Conservation (phyloP, 2,329 filamentous ascomycete genomes). For the Alternaria sp. region DNA sequence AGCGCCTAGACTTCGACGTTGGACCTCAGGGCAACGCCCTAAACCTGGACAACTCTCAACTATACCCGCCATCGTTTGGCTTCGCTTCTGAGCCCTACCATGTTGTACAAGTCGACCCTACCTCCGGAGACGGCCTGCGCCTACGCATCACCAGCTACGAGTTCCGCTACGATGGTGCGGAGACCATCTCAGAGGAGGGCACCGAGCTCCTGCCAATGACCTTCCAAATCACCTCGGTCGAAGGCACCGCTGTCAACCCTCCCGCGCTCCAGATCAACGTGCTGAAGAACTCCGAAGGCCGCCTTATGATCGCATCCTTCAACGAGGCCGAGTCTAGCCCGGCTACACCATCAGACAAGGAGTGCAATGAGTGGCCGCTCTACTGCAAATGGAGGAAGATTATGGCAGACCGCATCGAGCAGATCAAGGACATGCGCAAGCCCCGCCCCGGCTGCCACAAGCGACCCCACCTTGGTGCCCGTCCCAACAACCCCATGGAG, state of each 20-base stretch:
- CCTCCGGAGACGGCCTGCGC: slow-evolving; percentile 35
- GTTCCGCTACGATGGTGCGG: slow-evolving; percentile 45
- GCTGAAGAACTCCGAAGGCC: slow-evolving; percentile 47
- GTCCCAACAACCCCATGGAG: slow-evolving; percentile 40
- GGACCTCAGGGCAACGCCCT: slow-evolving; percentile 42
- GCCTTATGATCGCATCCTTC: slow-evolving; percentile 51
- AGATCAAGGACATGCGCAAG: slow-evolving; percentile 46
- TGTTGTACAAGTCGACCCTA: slow-evolving; percentile 45
- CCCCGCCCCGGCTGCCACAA: slow-evolving; percentile 46
- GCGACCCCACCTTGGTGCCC: slow-evolving; percentile 29
- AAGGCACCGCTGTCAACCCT: slow-evolving; percentile 40
- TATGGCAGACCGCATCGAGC: slow-evolving; percentile 46
- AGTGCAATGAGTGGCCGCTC: slow-evolving; percentile 49
- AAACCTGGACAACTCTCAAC: slow-evolving; percentile 46
- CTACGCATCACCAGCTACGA: slow-evolving; percentile 49
- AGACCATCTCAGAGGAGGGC: slow-evolving; percentile 48
- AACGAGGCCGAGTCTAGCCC: slow-evolving; percentile 32
- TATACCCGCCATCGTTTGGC: slow-evolving; percentile 50
- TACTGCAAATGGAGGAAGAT: slow-evolving; percentile 55
- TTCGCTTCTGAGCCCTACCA: slow-evolving; percentile 41
- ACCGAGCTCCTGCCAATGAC: slow-evolving; percentile 51
- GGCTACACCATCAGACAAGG: slow-evolving; percentile 32
- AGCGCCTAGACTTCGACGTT: slow-evolving; percentile 51
- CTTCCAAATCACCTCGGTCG: slow-evolving; percentile 47
- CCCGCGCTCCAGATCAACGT: slow-evolving; percentile 49